Percentiles rank a stretch among this genome's conserved stretches.
Conservation (phyloP, 2,329 filamentous ascomycete genomes). For the Elsinoe necatrix region DNA sequence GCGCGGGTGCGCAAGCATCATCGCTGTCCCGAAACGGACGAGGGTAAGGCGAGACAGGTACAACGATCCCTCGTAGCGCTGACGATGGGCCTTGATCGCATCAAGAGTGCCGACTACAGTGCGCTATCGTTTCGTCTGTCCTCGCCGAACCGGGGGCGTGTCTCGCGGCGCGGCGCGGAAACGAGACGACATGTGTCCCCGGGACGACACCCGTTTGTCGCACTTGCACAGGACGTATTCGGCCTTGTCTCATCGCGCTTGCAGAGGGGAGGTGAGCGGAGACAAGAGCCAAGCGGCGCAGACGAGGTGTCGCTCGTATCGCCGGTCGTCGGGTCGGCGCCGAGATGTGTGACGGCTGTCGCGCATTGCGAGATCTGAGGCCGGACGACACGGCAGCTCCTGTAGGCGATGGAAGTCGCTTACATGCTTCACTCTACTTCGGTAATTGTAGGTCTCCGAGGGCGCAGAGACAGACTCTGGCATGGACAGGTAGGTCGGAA, state of each 20-base stretch:
- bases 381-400: no score
- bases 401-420: background rate
- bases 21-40: constrained; percentile 4
- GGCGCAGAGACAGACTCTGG: background rate
- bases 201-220: no score
- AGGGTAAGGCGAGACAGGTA: background rate
- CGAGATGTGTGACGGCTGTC: no score
- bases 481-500: background rate
- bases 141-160: background rate
- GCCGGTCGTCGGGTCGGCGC: no score
- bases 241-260: no score
- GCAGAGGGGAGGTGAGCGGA: no score
- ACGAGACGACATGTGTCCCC: background rate
- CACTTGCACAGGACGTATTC: no score
- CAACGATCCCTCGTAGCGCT: background rate
- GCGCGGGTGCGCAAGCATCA: background rate
- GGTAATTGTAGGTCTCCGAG: background rate
- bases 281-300: no score
- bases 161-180: background rate
- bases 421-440: background rate
- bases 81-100: background rate
- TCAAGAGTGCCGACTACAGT: no score
- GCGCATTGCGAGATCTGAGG: no score
- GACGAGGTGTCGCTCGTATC: no score
- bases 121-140: background rate